A percentile compares a stretch with the other conserved stretches of the same genome.
Conservation (phyloP, 208 protist species). For the Crithidia thermophila region DNA sequence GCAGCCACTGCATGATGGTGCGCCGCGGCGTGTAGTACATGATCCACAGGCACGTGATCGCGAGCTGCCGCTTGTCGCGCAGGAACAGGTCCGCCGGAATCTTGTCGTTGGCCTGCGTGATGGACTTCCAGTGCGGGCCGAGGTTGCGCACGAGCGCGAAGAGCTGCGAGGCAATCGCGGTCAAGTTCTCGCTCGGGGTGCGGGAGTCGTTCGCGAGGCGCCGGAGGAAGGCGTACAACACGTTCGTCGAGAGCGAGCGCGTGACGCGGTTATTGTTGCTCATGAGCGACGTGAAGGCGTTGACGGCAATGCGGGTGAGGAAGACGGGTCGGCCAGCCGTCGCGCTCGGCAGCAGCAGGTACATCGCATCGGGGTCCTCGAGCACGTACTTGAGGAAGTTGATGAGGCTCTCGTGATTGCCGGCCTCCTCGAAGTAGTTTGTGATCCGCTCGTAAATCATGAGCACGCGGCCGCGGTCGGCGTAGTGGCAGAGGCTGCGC, state of each 20-base stretch:
- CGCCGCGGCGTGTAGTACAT: constrained; percentile 70
- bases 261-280: constrained; percentile 53
- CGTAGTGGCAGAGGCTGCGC: constrained; percentile 64
- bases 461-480: constrained; percentile 78
- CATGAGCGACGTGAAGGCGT: constrained; percentile 59
- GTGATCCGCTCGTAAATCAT: constrained; percentile 52
- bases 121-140: constrained; percentile 65
- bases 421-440: constrained; percentile 59
- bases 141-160: constrained; percentile 57
- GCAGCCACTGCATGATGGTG: constrained; percentile 54
- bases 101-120: constrained; percentile 64
- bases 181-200: constrained; percentile 57
- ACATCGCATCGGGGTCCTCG: constrained; percentile 61
- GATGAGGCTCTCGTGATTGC: constrained; percentile 62
- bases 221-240: constrained; percentile 76
- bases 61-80: constrained; percentile 69
- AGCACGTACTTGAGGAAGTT: constrained; percentile 74
- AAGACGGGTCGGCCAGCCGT: constrained; percentile 54
- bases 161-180: constrained; percentile 74
- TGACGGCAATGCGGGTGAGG: constrained; percentile 68
- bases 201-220: constrained; percentile 64
- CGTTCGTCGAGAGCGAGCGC: constrained; percentile 39
- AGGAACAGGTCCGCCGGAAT: constrained; percentile 31
- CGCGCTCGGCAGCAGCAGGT: constrained; percentile 68
- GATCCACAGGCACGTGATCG: constrained; percentile 76